Evolutionary conservation across 371 early-diverging fungal species (phyloP), one percentile per base, ranked within the genome.

Genomic region (Dinochytrium kinnereticum): DNA sequence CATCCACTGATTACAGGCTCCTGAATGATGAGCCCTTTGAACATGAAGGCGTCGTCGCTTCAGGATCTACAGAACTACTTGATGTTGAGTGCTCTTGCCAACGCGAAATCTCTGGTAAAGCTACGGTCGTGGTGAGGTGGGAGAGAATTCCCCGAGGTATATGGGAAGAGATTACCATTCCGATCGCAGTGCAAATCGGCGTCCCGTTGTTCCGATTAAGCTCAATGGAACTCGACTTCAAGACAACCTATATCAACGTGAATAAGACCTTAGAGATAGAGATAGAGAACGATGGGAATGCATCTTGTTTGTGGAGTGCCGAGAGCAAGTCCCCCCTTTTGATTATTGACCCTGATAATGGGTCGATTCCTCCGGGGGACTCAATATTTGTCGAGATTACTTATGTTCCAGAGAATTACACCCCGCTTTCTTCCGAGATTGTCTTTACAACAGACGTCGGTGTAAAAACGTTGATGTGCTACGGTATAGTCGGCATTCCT

Each of bases 401-500:
- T 17, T 89, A 78, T 68, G 66, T 76, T 10, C 89, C 89, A 1
- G 70, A 64, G 13, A 70, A 79, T 59, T 87, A 74, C 67, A 84
- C 87, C 5, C 76, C 79, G 0, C 76, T 87, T 2, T 71, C 73
- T 21, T 70, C 81, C 5, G 76, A 78, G 1, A 66, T 89, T 24
- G 57, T 59, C 5, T 88, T 89, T 64, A 65, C 55, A 40, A 88
- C 87, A 1, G 89, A 88, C 67, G 83, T 81, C 0, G 88, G 87
- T 0, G 73, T 72, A n/a, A 82, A 81, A 59, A 69, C 71, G 36
- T 38, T 88, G 1, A 77, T 85, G 75, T 82, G 82, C 71, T 85
- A 82, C 70, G 89, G 89, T 2, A 81, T 88, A 1, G 86, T 89
- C n/a, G 89, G 89, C 0, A 71, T 89, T 1, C 89, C 89, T 7